These are phyloP conservation scores for Durusdinium trenchii DNA, from an alignment of 73 alveolate genomes.

Conservation along the genomic window DNA sequence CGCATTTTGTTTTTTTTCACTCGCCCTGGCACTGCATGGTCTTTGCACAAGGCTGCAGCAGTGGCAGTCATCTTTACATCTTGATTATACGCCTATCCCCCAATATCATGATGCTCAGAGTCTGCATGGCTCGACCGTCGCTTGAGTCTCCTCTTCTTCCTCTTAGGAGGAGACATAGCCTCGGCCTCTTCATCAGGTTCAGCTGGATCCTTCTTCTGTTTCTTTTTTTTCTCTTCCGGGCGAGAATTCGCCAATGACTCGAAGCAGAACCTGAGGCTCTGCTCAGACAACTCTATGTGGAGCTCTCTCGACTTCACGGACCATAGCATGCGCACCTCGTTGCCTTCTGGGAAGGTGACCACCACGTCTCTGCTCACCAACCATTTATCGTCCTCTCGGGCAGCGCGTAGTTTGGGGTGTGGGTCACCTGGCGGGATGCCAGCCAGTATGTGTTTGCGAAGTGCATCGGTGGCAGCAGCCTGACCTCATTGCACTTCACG, in stretches of 20 bases:
- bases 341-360: not conserved
- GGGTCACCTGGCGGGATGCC: not conserved
- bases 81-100: no score
- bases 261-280: not conserved
- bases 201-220: no score
- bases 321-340: not conserved
- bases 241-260: not conserved
- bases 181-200: no score
- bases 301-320: not conserved
- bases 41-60: no score
- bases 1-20: no score
- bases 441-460: not conserved
- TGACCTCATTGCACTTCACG: not conserved
- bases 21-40: no score
- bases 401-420: not conserved
- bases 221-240: not conserved
- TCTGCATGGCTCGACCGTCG: no score
- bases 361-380: not conserved
- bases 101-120: no score
- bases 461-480: not conserved
- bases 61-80: no score
- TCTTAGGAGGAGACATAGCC: no score
- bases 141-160: no score
- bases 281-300: not conserved
- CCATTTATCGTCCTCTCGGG: not conserved